Evolutionary conservation across 805 yeast species (phyloP).

Genomic region (Scheffersomyces spartinae): DNA sequence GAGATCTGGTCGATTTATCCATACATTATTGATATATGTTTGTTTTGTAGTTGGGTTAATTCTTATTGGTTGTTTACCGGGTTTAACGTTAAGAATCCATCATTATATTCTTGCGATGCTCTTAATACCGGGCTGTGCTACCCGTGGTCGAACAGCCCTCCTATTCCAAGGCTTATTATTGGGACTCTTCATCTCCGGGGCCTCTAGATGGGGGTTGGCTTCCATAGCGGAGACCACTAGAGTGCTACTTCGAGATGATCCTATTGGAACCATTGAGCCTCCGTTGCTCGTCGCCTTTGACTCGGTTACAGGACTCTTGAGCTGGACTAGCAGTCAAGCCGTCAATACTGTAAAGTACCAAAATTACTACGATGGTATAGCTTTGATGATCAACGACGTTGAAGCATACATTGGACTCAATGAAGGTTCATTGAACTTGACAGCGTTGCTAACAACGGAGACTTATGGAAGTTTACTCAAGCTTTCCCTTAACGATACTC

Average conservation of each 20-base stretch:
- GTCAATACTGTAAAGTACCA: constrained; percentile 7
- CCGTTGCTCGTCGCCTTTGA: constrained; percentile 34
- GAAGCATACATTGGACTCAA: constrained; percentile 65
- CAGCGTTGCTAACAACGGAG: too few species aligned
- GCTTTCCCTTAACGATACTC: too few species aligned
- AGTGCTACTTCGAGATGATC: constrained; percentile 63
- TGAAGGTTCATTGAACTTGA: constrained; percentile 32
- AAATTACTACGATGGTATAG: constrained; percentile 35
- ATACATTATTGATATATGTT: constrained; percentile 45
- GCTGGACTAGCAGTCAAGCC: constrained; percentile 30
- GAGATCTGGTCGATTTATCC: constrained; percentile 60
- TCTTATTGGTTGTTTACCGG: constrained; percentile 41
- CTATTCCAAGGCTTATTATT: constrained; percentile 74
- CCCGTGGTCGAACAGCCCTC: constrained; percentile 58
- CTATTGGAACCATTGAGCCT: constrained; percentile 42
- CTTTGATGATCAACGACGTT: constrained; percentile 67
- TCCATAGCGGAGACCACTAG: constrained; percentile 71
- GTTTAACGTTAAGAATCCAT: constrained; percentile 67
- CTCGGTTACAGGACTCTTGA: constrained; percentile 16
- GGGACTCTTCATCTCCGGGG: constrained; percentile 76
- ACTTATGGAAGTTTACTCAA: too few species aligned
- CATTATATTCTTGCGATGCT: constrained; percentile 68
- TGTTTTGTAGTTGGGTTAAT: constrained; percentile 32
- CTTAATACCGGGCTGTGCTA: constrained; percentile 74
- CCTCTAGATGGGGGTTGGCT: constrained; percentile 89